Evolutionary conservation across 441 rosid species (phyloP), one percentile per base, ranked within the genome.

Genomic region (Isatis lusitanica): DNA sequence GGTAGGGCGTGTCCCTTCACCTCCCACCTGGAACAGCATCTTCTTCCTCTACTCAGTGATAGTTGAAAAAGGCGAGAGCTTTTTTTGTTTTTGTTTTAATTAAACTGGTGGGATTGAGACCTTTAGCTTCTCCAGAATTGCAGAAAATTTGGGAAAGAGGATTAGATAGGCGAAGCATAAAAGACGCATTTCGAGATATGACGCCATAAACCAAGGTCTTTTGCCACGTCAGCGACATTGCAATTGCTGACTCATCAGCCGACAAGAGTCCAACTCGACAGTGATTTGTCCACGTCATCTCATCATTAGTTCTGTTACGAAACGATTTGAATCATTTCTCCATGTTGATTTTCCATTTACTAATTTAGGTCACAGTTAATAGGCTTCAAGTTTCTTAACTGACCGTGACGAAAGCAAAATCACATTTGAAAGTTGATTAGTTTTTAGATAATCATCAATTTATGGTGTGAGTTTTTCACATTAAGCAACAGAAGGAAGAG

Each of bases 21-120:
- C 99, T 80, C 94, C 99, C 65, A 93, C 99, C 85, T 93, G 98
- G 78, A 95, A 95, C 88, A 95, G 71, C 99, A 94, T 92, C 83
- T 72, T 84, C 78, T 63, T 78, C 81, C 13, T 17, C 47, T 44
- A 24, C 4, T 24, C 9, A 44, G 43, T 53, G 52, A 52, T 21
- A 21, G 63, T 59, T 67, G 44, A 62, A 42, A 42, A 68, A 75
- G 73, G 35, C 4, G 31, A 50, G 30, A 55, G 48, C 51, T 39
- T 73, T 65, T 39, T 73, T 65, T 47, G 50, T 16, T 35, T 47
- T 15, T 42, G 44, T 51, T 24, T 8, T 21, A 21, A 21, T 15
- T 1, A 31, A 26, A 46, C 31, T 4, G 38, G 60, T 30, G 74
- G 42, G 60, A 66, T 46, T 66, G 68, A 62, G 75, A 63, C 74